Evolutionary conservation across 495 filamentous ascomycete genomes (phyloP), one percentile per base, ranked within the genome.

Genomic region (Aspergillus hancockii): DNA sequence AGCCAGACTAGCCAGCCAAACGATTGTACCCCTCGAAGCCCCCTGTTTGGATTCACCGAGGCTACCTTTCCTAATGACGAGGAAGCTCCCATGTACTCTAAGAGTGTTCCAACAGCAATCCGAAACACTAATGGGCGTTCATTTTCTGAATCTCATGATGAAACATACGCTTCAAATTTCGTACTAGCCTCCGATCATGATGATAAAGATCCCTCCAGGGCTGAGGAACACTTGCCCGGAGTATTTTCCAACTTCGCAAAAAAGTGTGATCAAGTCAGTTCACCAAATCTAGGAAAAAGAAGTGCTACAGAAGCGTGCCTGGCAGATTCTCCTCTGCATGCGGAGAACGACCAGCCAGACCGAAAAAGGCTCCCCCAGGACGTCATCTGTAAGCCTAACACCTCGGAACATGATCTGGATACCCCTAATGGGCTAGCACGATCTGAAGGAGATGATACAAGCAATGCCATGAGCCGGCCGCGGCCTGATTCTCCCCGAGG

Each of bases 241-340:
- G 1, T 61, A 23, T 49, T 23, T 25, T 4, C 47, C n/a, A 52
- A 50, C 40, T 23, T 54, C 16, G 52, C 55, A 38, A 57, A 61
- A 49, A 54, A 49, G 25, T 52, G 55, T 22, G 23, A 45, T 10
- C 38, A 46, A 38, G 38, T 21, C 4, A 49, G 13, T 0, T 57
- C 49, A 0, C 50, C 45, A 8, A 62, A 55, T 23, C 54, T 63
- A 23, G 51, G 63, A 14, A 72, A 72, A 45, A 62, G 70, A 57
- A 67, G 58, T 51, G 71, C 70, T 6, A 61, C 58, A 22, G 63
- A 60, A 41, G 71, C 69, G 5, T 69, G 64, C 3, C 51, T 74
- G 2, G 54, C 70, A 16, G 67, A 71, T 41, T 65, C 63, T 13
- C 63, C 57, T 12, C 45, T 54, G 1, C 67, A 67, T 25, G 0